Conservation (phyloP, 192 early-diverging fungal species). For the Coemansia erecta region DNA sequence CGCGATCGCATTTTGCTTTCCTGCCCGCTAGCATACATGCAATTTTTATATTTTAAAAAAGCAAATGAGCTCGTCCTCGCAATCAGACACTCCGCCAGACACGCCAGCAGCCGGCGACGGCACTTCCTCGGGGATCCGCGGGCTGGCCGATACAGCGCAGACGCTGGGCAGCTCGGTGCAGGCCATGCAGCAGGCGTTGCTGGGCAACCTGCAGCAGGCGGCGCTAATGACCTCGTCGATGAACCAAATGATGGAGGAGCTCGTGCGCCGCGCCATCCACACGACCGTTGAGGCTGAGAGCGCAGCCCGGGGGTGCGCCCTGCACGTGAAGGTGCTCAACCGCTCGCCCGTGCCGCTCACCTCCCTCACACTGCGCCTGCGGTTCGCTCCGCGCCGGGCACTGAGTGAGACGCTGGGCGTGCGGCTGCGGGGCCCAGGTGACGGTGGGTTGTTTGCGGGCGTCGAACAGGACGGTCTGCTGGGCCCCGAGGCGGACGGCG, state of each 20-base stretch:
- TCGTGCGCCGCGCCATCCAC: slow-evolving; percentile 37
- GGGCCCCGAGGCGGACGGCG: background rate
- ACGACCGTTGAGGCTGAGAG: slow-evolving; percentile 25
- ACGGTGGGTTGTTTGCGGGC: background rate
- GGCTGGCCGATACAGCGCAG: slow-evolving; percentile 32
- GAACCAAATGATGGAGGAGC: slow-evolving; percentile 54
- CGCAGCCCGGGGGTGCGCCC: background rate
- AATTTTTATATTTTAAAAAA: background rate
- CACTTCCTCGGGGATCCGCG: background rate
- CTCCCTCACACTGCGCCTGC: slow-evolving; percentile 8
- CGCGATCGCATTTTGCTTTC: too few relatives aligned
- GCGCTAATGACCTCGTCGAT: slow-evolving; percentile 47
- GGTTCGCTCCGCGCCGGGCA: slow-evolving; percentile 8
- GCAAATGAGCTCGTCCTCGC: background rate
- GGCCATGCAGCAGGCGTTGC: slow-evolving; percentile 36
- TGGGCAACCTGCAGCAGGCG: slow-evolving; percentile 49
- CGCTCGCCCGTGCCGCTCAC: slow-evolving; percentile 37
- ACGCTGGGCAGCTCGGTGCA: slow-evolving; percentile 39
- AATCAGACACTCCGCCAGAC: too few relatives aligned
- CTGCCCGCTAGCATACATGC: too few relatives aligned
- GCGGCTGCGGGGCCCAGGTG: too few relatives aligned
- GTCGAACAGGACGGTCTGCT: background rate
- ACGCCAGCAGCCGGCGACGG: too few relatives aligned
- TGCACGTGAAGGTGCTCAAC: slow-evolving; percentile 20
- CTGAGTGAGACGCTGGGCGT: too few relatives aligned